Base-by-base conservation (phyloP, 2,329 filamentous ascomycete species). In the Cladophialophora exuberans region DNA sequence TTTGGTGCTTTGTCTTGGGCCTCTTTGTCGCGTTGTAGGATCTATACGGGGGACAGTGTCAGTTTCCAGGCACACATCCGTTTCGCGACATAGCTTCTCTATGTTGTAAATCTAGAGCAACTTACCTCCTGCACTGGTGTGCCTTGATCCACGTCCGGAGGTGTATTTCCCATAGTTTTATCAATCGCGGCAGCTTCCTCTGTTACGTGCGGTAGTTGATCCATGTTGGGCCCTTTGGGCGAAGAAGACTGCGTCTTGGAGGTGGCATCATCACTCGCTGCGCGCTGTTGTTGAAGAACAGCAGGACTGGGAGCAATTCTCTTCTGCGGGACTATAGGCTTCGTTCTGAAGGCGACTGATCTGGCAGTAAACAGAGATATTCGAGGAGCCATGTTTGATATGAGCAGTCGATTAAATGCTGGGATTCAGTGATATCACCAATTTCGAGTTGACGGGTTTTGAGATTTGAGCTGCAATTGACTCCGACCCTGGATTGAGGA, bases 121-220 rank as follows among this genome's bases (percentile, higher is more conserved):
- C 75, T 63, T 66, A 87, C 85, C 73, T 88, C 85, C 68, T 84
- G 78, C 60, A 88, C 79, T 6, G 84, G 84, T 45, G 85, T 85
- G 13, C 85, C 85, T 67, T 87, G 83, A 44, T 81, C 78, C 30
- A 87, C 65, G 65, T 88, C 85, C 17, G 85, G 86, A 22, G 80
- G 77, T 52, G 78, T 70, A 50, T 77, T 72, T 50, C 83, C 82
- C 65, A 76, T 82, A 22, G 83, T 80, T 65, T 82, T 77, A 22
- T 79, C 79, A 61, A 81, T 79, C 62, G 82, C 79, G 33, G 80
- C 80, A 26, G 84, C 84, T 69, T 89, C 85, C 66, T 88, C 83
- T 59, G 80, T 85, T 25, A 87, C 82, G 72, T 84, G 79, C 36
- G 81, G 80, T 49, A 84, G 70, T 25, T 68, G 69, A 58, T 81